Evolutionary conservation across 2,329 filamentous ascomycete genomes (phyloP), one percentile per base, ranked within the genome.

Genomic region (Aureobasidium leucospermi): DNA sequence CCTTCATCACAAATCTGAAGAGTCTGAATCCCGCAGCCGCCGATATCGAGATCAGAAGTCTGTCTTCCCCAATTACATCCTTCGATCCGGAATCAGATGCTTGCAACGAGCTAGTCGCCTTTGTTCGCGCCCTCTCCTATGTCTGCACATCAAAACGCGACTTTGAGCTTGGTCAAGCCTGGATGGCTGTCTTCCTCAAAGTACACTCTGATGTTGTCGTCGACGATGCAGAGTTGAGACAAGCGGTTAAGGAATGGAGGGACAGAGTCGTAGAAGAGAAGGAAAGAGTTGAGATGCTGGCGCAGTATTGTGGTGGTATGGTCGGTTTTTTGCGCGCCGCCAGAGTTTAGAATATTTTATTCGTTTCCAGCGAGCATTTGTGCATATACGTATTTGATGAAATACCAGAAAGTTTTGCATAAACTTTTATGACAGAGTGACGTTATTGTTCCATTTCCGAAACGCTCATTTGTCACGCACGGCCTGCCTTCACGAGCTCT

Each of bases 121-220:
- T 99, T 69, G 85, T 97, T 55, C 74, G 78, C n/a, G 91, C 91
- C 1, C 74, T 99, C 59, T 95, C 89, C 0, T 79, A 77, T 58
- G 81, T 88, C 11, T 76, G 97, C 56, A 75, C 78, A 45, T 78
- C 83, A 53, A 85, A 86, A 64, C 83, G 83, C 49, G 94, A 97
- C 72, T 99, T 96, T 73, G 94, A 99, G 74, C 80, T 99, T 41
- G 88, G 90, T 15, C 92, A 97, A 73, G 90, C 91, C 0, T 99
- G 94, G 93, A 97, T 99, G 91, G 86, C 88, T 1, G 93, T 97
- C 1, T 96, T 97, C 68, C 71, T 99, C 61, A 83, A 86, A 49
- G 76, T 96, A 42, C 93, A 97, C 73, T 81, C 80, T 6, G 85
- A 87, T 62, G 75, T 80, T 15, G 75, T 88, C 13, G 71, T 75